Base-by-base conservation (phyloP, 179 eudicot species). In the Heliamphora pulchella region DNA sequence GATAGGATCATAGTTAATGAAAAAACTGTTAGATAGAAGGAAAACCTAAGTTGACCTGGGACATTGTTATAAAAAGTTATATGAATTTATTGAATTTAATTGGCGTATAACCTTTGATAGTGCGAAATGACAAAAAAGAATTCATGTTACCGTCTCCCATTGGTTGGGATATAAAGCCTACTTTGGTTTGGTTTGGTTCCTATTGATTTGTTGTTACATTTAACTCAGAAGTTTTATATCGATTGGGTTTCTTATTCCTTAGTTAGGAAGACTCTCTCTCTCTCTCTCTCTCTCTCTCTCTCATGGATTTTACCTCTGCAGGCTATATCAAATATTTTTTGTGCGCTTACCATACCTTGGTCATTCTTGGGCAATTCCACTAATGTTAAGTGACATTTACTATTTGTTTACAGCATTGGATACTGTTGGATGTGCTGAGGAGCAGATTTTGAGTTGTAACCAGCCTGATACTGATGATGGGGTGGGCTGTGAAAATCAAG, bases 381-480 rank as follows among this genome's bases (percentile, higher is more conserved):
- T 78, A 82, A 66, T 81, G 69, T 75, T 81, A 79, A 81, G 77
- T 80, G 84, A 71, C 84, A 81, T 81, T 43, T 81, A 31, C 80
- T 83, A 67, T 79, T 50, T 82, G 41, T 83, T 86, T 67, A 76
- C 86, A 88, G 91, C 85, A 81, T 81, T 85, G 82, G 89, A 86
- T 78, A 80, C 82, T 68, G 74, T 84, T 75, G 81, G 71, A 43
- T 80, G 85, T 39, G 85, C 89, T 13, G 91, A 84, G 80, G 91
- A 88, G 85, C 85, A 85, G 83, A 67, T 83, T 78, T 71, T 86
- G 77, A 81, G 82, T 79, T 80, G 86, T 76, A 83, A 80, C 71
- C 86, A 81, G 77, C 79, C 82, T 51, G 91, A 86, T 68, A 62
- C 55, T 76, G 87, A 84, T 71, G 88, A 86, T 78, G 82, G 76